phyloP scores from a whole-genome alignment of 768 basidiomycete species.

The Obba rivulosa region DNA sequence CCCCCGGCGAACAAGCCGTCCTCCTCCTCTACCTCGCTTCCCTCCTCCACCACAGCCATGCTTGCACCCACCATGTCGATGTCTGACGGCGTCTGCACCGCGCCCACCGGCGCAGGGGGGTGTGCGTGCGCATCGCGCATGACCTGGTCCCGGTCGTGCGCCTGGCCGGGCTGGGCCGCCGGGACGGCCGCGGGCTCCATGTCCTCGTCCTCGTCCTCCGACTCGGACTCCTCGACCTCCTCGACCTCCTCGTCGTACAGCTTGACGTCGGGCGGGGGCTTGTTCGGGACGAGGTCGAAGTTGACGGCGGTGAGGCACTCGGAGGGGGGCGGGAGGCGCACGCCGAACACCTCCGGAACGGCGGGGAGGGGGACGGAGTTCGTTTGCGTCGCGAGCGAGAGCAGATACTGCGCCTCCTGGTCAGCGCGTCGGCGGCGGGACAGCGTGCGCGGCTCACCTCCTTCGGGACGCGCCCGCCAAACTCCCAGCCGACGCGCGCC shows the following conservation, averaged over 20 bases:
- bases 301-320: conserved; percentile 77
- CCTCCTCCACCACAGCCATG: conserved; percentile 38
- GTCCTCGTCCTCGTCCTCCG: conserved; percentile 57
- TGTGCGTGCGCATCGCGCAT: neutral
- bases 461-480: conserved; percentile 83
- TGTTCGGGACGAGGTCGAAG: conserved; percentile 84
- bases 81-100: conserved; percentile 62
- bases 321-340: conserved; percentile 62
- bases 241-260: conserved; percentile 79
- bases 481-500: conserved; percentile 89
- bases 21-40: conserved; percentile 74
- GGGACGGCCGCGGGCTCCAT: conserved; percentile 65
- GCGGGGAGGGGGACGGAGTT: conserved; percentile 76
- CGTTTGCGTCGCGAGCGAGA: conserved; percentile 78
- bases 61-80: conserved; percentile 51
- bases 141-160: neutral
- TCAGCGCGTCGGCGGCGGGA: neutral
- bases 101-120: conserved; percentile 29
- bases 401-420: conserved; percentile 47
- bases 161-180: conserved; percentile 13
- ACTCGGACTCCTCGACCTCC: conserved; percentile 73
- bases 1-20: conserved; percentile 76
- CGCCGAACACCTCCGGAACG: conserved; percentile 86
- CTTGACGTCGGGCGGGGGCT: conserved; percentile 71
- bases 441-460: conserved; percentile 48